Evolutionary conservation across 2,329 filamentous ascomycete species (phyloP), one percentile per base, ranked within the genome.

Genomic region (Colletotrichum sp.): DNA sequence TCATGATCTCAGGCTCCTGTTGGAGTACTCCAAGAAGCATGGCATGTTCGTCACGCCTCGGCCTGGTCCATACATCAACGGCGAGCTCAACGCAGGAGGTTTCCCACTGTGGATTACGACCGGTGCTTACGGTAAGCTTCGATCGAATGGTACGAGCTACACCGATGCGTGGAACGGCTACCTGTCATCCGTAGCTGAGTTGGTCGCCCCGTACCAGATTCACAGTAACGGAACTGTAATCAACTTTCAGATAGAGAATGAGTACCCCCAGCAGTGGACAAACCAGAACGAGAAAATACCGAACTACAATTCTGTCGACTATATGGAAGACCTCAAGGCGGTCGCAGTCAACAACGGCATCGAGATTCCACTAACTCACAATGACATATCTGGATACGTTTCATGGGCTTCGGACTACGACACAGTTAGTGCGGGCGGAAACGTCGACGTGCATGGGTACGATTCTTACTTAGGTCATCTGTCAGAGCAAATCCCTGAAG

Each of bases 171-270:
- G 84, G 81, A 8, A 13, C 7, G 12, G n/a, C 25, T 43, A 60
- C 28, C 27, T 61, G 27, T 86, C 87, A 25, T 89, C 90, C 8
- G 91, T 95, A 79, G 92, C 93, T 2, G 89, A 80, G 25, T 79
- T 91, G 70, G 91, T 12, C 9, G 15, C 25, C 5, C 64, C 39
- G 4, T 15, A 89, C 5, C 93, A 95, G 79, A 94, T 95, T 79
- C 95, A 93, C 1, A 93, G 94, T 77, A 93, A 93, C 4, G 93
- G 94, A 0, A 93, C 93, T 0, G 87, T 95, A 30, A 93, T 95
- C 71, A 84, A 94, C 2, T 87, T 92, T 22, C 94, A 95, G 81
- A 92, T 92, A 0, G 93, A 95, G 80, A 95, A 95, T 76, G 94
- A 95, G 80, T 94, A 80, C 62, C 69, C 83, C 10, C 83, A 88